These are phyloP conservation scores for Pythium folliculosum DNA, from an alignment of 352 stramenopile species.

Conservation along the genomic window DNA sequence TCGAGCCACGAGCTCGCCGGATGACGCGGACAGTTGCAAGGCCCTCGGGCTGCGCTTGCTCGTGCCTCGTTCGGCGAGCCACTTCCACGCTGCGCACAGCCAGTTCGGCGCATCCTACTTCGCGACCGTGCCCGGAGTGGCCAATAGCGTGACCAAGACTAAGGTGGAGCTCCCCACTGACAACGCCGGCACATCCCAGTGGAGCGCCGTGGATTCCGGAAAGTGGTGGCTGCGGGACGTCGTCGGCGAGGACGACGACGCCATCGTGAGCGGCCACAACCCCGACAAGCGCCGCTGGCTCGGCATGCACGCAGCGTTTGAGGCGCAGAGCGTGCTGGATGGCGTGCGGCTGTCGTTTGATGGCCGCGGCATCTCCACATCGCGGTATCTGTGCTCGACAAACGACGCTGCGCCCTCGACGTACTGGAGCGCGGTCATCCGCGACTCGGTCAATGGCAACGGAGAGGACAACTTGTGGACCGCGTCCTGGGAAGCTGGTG, in stretches of 20 bases:
- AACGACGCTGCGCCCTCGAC: conserved; percentile 53
- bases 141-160: conserved; percentile 42
- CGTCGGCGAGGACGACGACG: conserved; percentile 36
- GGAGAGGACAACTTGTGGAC: conserved; percentile 59
- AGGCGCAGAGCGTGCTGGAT: conserved; percentile 47
- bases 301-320: conserved; percentile 48
- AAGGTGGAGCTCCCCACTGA: conserved; percentile 44
- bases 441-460: conserved; percentile 61
- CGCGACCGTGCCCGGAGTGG: conserved; percentile 47
- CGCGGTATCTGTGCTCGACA: conserved; percentile 59
- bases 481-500: conserved; percentile 40
- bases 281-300: conserved; percentile 46
- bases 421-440: conserved; percentile 48
- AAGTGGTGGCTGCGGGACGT: conserved; percentile 69
- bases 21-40: conserved; percentile 55
- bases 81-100: conserved; percentile 47
- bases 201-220: conserved; percentile 46
- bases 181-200: conserved; percentile 46
- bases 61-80: conserved; percentile 47
- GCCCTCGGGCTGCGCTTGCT: conserved; percentile 48
- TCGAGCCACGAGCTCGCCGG: conserved; percentile 32
- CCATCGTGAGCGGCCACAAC: conserved; percentile 18
- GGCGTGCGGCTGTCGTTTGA: conserved; percentile 49
- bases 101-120: conserved; percentile 58
- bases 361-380: conserved; percentile 41